Percentiles rank a stretch among this genome's conserved stretches.
Evolutionary conservation across 441 rosid genomes (phyloP).

Genomic region (Populus tomentosa): DNA sequence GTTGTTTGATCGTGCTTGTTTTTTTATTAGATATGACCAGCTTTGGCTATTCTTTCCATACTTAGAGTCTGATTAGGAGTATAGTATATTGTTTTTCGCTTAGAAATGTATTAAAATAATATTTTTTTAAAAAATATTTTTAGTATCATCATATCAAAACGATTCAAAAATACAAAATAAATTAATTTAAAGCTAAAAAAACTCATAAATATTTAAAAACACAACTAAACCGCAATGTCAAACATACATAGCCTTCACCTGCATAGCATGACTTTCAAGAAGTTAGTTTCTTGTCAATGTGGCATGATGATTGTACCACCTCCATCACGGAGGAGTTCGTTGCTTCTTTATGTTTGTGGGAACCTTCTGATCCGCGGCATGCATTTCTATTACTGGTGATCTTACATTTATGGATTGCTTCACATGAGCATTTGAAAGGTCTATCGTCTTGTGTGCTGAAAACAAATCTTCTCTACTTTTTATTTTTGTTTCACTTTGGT

Average conservation of each 20-base stretch:
- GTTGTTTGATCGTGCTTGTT: conserved; percentile 50
- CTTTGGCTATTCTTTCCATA: conserved; percentile 37
- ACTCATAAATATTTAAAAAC: too few species aligned
- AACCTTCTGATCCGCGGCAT: conserved; percentile 27
- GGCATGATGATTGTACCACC: conserved; percentile 15
- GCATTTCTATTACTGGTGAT: conserved; percentile 30
- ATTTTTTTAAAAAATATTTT: too few species aligned
- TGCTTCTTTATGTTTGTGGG: conserved; percentile 26
- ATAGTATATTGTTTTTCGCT: too few species aligned
- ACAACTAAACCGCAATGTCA: conserved; percentile 2
- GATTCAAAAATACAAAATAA: too few species aligned
- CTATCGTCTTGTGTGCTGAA: conserved; percentile 47
- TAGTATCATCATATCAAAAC: too few species aligned
- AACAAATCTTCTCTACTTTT: conserved; percentile 24
- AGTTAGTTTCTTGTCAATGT: conserved; percentile 19
- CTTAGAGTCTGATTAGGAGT: conserved; percentile 24
- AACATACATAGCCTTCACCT: conserved; percentile 1
- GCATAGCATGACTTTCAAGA: background rate
- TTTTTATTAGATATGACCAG: conserved; percentile 36
- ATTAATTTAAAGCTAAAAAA: too few species aligned
- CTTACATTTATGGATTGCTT: conserved; percentile 30
- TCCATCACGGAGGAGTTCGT: conserved; percentile 27
- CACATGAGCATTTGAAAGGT: conserved; percentile 57
- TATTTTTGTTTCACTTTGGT: too few species aligned
- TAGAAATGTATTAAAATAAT: too few species aligned